Evolutionary conservation across 768 basidiomycete genomes (phyloP).

Genomic region (Mycena belliarum): DNA sequence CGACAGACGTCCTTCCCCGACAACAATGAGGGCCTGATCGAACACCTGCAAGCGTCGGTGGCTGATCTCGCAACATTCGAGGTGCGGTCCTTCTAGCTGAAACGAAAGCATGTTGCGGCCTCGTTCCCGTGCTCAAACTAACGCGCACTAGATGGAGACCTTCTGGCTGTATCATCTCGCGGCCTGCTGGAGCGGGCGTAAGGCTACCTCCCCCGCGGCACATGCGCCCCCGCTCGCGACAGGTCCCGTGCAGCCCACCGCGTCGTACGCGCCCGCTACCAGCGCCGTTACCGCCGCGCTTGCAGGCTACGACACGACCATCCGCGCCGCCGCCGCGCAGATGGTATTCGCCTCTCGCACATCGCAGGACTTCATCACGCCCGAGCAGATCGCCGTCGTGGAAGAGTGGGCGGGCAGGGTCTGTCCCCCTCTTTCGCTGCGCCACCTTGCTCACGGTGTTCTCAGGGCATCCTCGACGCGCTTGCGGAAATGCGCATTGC

Average conservation of each 20-base stretch:
- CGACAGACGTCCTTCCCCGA: constrained; percentile 81
- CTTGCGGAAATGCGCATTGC: constrained; percentile 49
- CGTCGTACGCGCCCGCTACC: constrained; percentile 29
- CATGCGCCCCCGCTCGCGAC: constrained; percentile 44
- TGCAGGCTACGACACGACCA: constrained; percentile 37
- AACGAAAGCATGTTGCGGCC: constrained; percentile 1
- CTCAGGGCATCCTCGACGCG: constrained; percentile 57
- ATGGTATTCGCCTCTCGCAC: constrained; percentile 81
- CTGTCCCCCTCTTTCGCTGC: constrained; percentile 19
- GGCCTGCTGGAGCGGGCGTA: constrained; percentile 56
- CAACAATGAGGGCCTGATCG: constrained; percentile 64
- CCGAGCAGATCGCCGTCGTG: constrained; percentile 55
- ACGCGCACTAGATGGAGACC: constrained; percentile 72
- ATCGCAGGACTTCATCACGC: constrained; percentile 75
- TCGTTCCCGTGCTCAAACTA: neutral
- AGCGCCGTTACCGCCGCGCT: constrained; percentile 17
- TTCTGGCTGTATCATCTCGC: constrained; percentile 83
- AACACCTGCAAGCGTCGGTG: constrained; percentile 50
- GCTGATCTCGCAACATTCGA: constrained; percentile 67
- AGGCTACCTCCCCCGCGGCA: constrained; percentile 23
- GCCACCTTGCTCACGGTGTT: neutral
- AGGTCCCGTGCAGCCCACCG: constrained; percentile 42
- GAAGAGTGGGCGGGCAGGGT: constrained; percentile 65
- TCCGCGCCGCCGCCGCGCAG: constrained; percentile 77
- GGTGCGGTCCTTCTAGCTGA: constrained; percentile 38